Base-by-base conservation (phyloP, 495 filamentous ascomycete species). In the Aspergillus ostianus region DNA sequence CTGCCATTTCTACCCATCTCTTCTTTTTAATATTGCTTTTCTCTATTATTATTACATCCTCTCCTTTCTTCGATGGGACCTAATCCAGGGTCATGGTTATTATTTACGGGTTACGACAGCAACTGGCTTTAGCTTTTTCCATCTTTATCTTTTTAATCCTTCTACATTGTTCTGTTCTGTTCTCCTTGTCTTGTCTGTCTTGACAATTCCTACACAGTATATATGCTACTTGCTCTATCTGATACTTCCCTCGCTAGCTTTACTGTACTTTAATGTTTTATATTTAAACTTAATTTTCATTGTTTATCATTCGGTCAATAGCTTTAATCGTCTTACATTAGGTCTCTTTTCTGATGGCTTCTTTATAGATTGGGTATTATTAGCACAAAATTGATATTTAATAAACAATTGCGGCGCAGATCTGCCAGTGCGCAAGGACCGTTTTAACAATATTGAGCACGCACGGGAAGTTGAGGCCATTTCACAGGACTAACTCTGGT, bases 41-140 rank as follows among this genome's bases (percentile, higher is more conserved):
- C 52, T 47, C 55, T 62, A 26, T 4, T 26, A 26, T 26, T 55
- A 13, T 55, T 57, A 56, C 51, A 53, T 54, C 32, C 18, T 47
- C 64, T 55, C 29, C 54, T 36, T 47, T 64, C 32, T 59, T 47
- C 53, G 53, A 49, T 41, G 56, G 47, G 54, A 20, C 27, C 41
- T 60, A 27, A 49, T 56, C 51, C 58, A 49, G 41, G 46, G 47
- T 46, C 46, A 59, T 29, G 51, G 53, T 45, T 55, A 48, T 47
- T 55, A 48, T 59, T 57, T 60, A 58, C 53, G 52, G 61, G 41
- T 62, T 48, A 67, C 36, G 61, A 67, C 53, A 62, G 59, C 61
- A 58, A 57, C 51, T 66, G 49, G 36, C 36, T 41, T 41, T 15
- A 12, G 13, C 36, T 41, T 12, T 41, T 41, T 41, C 15, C 47